A percentile compares a stretch with the other conserved stretches of the same genome.
phyloP scores from a whole-genome alignment of 2,329 filamentous ascomycete species.

The Penicillium sp. region DNA sequence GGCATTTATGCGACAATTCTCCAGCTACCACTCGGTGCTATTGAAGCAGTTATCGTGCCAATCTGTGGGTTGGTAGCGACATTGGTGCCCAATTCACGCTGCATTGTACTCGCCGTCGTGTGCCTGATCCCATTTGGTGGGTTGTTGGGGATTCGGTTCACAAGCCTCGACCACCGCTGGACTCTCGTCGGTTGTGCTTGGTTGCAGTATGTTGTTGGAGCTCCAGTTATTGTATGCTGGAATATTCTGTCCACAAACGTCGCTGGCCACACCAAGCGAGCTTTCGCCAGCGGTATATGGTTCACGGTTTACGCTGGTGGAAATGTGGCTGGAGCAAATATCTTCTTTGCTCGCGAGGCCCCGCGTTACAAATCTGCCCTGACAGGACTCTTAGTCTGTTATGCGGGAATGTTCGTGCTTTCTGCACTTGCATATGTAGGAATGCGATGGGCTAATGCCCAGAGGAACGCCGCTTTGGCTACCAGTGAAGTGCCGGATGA shows the following conservation, averaged over 20 bases:
- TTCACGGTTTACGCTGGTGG: slow-evolving; percentile 51
- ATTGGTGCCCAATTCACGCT: slow-evolving; percentile 44
- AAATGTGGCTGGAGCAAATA: slow-evolving; percentile 51
- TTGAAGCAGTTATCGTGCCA: slow-evolving; percentile 31
- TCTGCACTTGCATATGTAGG: slow-evolving; percentile 23
- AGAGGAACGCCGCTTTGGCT: neutral
- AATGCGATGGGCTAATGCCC: neutral
- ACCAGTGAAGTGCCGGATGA: slow-evolving; percentile 8
- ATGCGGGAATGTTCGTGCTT: slow-evolving; percentile 44
- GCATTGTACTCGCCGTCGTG: slow-evolving; percentile 31
- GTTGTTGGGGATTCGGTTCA: slow-evolving; percentile 46
- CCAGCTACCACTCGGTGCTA: slow-evolving; percentile 36
- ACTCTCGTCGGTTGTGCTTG: slow-evolving; percentile 55
- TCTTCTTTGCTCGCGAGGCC: slow-evolving; percentile 47
- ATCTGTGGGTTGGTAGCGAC: slow-evolving; percentile 42
- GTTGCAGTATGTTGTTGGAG: slow-evolving; percentile 53
- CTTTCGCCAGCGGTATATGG: slow-evolving; percentile 51
- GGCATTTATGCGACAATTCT: slow-evolving; percentile 32
- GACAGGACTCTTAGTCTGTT: slow-evolving; percentile 45
- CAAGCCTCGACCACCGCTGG: slow-evolving; percentile 42
- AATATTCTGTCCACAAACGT: slow-evolving; percentile 50
- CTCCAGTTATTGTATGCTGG: slow-evolving; percentile 54
- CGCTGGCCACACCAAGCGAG: slow-evolving; percentile 55
- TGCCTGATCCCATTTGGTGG: slow-evolving; percentile 43
- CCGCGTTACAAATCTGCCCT: slow-evolving; percentile 49